Percentiles rank a stretch among this genome's conserved stretches.
phyloP scores from a whole-genome alignment of 208 protist genomes.

The Crithidia sp. region DNA sequence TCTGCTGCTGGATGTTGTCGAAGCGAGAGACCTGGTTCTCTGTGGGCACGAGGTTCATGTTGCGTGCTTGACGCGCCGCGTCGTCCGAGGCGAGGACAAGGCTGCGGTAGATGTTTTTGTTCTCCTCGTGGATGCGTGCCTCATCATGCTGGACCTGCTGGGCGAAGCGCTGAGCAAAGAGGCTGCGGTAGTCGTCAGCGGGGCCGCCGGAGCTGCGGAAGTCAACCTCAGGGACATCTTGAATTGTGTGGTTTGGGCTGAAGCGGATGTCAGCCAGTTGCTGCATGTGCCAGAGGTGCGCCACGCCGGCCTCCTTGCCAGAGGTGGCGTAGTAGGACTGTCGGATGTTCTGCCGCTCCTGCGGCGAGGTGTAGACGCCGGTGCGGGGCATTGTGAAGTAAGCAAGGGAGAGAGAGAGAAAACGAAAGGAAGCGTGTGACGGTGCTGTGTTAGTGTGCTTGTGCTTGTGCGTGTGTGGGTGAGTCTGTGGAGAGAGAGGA shows the following conservation, averaged over 20 bases:
- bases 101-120: conserved; percentile 39
- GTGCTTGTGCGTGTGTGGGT: too few relatives aligned
- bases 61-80: conserved; percentile 30
- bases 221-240: conserved; percentile 55
- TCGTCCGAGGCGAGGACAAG: conserved; percentile 45
- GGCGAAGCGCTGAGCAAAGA: conserved; percentile 40
- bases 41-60: conserved; percentile 56
- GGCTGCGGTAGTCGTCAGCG: conserved; percentile 24
- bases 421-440: too few relatives aligned
- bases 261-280: conserved; percentile 56
- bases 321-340: conserved; percentile 49
- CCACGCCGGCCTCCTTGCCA: conserved; percentile 51
- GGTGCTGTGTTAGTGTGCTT: neutral
- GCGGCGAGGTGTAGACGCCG: conserved; percentile 28
- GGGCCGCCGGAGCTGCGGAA: conserved; percentile 44
- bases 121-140: conserved; percentile 38
- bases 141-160: conserved; percentile 52
- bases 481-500: too few relatives aligned
- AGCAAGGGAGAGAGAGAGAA: too few relatives aligned
- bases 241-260: conserved; percentile 42
- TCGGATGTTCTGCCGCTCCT: conserved; percentile 44
- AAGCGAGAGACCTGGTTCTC: conserved; percentile 30
- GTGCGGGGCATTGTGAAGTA: conserved; percentile 11
- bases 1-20: conserved; percentile 48
- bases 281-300: conserved; percentile 74